Percentiles rank a stretch among this genome's conserved stretches.
phyloP scores from a whole-genome alignment of 495 filamentous ascomycete genomes.

The Xylaria nigripes region DNA sequence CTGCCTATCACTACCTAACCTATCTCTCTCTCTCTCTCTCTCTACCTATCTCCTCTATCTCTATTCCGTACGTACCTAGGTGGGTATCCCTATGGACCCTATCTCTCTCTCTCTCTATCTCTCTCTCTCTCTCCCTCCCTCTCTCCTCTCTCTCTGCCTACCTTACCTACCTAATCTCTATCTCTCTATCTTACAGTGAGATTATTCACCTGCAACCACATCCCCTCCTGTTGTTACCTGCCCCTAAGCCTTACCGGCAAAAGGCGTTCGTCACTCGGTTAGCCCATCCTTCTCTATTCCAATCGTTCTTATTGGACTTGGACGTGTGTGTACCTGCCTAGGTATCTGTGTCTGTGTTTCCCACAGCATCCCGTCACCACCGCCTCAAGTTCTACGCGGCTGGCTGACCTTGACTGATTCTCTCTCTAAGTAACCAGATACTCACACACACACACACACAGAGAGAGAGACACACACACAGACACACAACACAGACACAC shows the following conservation, averaged over 20 bases:
- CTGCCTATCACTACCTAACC: neutral
- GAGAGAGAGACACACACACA: no score
- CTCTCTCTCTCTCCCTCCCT: no score
- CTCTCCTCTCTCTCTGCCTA: neutral
- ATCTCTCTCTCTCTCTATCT: no score
- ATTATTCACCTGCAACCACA: neutral
- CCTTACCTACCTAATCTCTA: no score
- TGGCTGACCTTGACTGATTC: constrained; percentile 1
- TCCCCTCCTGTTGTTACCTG: neutral
- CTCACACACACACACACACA: no score
- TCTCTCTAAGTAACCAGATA: neutral
- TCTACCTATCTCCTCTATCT: no score
- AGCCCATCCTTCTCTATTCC: neutral
- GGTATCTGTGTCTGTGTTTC: no score
- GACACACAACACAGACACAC: no score
- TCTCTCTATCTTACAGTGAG: no score
- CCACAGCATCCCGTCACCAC: constrained; percentile 1
- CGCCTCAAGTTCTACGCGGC: neutral
- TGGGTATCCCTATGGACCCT: no score
- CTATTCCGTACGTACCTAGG: no score
- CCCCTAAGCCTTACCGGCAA: constrained; percentile 8
- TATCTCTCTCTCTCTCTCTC: no score
- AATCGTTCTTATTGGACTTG: constrained; percentile 8
- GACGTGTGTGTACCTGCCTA: neutral
- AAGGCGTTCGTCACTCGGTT: constrained; percentile 7